Evolutionary conservation across 345 rosid genomes (phyloP).

Genomic region (Bretschneidera sinensis): DNA sequence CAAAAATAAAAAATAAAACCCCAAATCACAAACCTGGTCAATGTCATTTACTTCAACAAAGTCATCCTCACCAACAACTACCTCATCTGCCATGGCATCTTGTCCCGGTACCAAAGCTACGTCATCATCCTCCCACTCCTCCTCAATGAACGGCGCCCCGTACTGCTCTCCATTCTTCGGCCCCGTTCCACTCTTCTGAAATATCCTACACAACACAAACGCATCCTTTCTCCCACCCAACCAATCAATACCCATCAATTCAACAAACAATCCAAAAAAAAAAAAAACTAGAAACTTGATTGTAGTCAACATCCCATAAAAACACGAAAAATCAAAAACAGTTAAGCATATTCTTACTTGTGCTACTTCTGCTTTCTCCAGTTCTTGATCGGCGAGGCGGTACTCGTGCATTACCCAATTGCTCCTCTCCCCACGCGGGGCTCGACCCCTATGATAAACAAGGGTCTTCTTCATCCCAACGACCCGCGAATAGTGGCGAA

Average conservation of each 20-base stretch:
- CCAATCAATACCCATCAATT: slow-evolving; percentile 5
- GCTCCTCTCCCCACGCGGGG: slow-evolving; percentile 76
- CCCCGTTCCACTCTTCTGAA: slow-evolving; percentile 93
- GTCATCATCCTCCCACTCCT: slow-evolving; percentile 89
- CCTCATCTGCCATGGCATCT: slow-evolving; percentile 35
- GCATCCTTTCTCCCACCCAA: slow-evolving; percentile 54
- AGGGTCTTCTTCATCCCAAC: slow-evolving; percentile 99
- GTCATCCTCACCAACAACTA: slow-evolving; percentile 38
- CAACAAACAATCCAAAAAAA: slow-evolving; percentile 8
- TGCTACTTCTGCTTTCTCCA: slow-evolving; percentile 47
- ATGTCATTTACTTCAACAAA: slow-evolving; percentile 45
- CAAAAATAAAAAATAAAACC: slow-evolving; percentile 3
- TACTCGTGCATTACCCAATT: slow-evolving; percentile 99
- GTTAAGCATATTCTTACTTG: slow-evolving; percentile 44
- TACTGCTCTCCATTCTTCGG: slow-evolving; percentile 97
- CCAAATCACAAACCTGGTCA: slow-evolving; percentile 50
- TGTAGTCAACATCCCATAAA: background rate
- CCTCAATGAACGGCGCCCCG: slow-evolving; percentile 93
- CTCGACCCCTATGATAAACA: slow-evolving; percentile 82
- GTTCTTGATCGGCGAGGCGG: slow-evolving; percentile 55
- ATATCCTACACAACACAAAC: slow-evolving; percentile 83
- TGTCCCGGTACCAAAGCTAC: slow-evolving; percentile 41
- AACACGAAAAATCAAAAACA: slow-evolving; percentile 3
- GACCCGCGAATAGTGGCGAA: slow-evolving; percentile 32
- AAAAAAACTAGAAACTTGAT: background rate